Percentiles rank a stretch among this genome's conserved stretches.
These are phyloP conservation scores for Fusarium secorum DNA, from an alignment of 2,329 filamentous ascomycete genomes.

Conservation along the genomic window DNA sequence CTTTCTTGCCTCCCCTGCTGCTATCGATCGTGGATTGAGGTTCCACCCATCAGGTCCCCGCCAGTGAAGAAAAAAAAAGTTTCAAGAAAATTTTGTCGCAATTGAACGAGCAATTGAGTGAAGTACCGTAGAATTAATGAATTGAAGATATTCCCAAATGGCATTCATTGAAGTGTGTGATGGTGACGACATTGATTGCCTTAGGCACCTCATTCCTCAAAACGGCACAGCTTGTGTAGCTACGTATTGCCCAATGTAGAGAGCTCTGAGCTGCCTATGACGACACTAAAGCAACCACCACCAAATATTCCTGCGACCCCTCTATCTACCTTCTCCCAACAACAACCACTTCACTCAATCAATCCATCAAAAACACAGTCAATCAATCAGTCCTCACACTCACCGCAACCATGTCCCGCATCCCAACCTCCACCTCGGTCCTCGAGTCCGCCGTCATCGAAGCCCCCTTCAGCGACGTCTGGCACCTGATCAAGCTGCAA, in stretches of 20 bases:
- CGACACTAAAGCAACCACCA: conserved; percentile 17
- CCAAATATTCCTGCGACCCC: conserved; percentile 3
- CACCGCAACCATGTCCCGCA: conserved; percentile 45
- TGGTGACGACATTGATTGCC: conserved; percentile 21
- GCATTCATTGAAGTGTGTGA: neutral
- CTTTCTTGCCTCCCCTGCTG: neutral
- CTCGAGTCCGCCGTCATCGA: conserved; percentile 73
- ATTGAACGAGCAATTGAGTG: neutral
- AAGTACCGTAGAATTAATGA: neutral
- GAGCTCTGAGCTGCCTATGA: conserved; percentile 21
- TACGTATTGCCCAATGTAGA: conserved; percentile 16
- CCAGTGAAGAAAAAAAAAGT: neutral
- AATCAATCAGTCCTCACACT: neutral
- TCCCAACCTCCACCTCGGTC: conserved; percentile 73
- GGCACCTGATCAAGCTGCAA: conserved; percentile 78
- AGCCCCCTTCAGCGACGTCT: conserved; percentile 71
- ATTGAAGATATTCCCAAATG: neutral
- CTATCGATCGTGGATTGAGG: neutral
- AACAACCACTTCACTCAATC: neutral
- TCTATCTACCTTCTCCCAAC: conserved; percentile 18
- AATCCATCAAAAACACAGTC: neutral
- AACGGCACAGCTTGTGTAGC: conserved; percentile 3
- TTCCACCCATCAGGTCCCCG: neutral
- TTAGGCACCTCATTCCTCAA: conserved; percentile 5
- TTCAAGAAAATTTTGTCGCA: neutral